Conservation (phyloP, 2,329 filamentous ascomycete genomes). For the Colletotrichum falcatum region DNA sequence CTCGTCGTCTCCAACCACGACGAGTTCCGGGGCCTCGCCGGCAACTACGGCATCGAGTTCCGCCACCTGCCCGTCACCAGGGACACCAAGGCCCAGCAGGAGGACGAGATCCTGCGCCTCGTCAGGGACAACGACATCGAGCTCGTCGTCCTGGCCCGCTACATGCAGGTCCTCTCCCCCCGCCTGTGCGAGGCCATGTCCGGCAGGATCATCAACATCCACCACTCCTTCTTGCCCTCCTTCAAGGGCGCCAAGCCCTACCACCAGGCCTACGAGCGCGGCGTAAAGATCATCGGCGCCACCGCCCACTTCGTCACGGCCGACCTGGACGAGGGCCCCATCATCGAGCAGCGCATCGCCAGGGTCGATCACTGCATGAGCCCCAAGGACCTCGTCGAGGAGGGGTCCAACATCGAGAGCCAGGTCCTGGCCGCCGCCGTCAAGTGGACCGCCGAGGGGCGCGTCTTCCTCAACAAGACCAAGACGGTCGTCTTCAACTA, state of each 20-base stretch:
- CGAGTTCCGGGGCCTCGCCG: constrained; percentile 76
- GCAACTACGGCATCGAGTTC: constrained; percentile 82
- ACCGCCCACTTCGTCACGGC: constrained; percentile 89
- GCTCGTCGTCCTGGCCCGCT: constrained; percentile 83
- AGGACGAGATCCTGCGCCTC: constrained; percentile 77
- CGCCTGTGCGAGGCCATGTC: constrained; percentile 82
- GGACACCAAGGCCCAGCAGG: constrained; percentile 82
- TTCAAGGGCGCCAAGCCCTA: constrained; percentile 93
- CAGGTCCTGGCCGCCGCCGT: constrained; percentile 85
- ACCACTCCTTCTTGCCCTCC: constrained; percentile 86
- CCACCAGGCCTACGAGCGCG: constrained; percentile 87
- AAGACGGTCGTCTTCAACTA: constrained; percentile 83
- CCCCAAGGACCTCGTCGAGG: constrained; percentile 80
- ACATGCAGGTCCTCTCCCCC: constrained; percentile 88
- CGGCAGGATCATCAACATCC: constrained; percentile 91
- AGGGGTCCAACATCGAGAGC: constrained; percentile 86
- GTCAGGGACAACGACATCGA: constrained; percentile 78
- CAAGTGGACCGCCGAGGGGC: constrained; percentile 84
- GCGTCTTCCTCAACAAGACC: constrained; percentile 80
- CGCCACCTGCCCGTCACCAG: constrained; percentile 83
- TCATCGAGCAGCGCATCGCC: constrained; percentile 86
- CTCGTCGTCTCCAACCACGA: constrained; percentile 86
- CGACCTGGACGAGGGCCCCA: constrained; percentile 87
- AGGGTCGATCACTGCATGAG: constrained; percentile 82
- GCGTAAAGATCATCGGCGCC: constrained; percentile 89